These are phyloP conservation scores for Xylaria sp. DNA, from an alignment of 2,329 filamentous ascomycete species.

Conservation along the genomic window DNA sequence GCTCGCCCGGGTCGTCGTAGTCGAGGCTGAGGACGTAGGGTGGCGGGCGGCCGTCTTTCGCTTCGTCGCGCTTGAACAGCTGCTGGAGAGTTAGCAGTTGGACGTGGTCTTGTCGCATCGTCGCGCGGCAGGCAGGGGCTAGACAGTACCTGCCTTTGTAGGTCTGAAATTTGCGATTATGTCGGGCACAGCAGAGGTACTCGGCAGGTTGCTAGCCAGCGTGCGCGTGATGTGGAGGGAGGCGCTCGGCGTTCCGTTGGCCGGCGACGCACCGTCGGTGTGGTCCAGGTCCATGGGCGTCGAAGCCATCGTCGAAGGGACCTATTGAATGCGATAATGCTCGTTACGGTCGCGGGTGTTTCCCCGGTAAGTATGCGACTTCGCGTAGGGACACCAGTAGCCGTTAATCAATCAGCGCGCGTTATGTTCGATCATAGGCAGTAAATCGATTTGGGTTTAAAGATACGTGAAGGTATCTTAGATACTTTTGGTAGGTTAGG, in stretches of 20 bases:
- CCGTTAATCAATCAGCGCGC: slow-evolving; percentile 16
- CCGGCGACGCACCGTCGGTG: slow-evolving; percentile 53
- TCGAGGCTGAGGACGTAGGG: slow-evolving; percentile 88
- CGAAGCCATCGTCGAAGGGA: slow-evolving; percentile 58
- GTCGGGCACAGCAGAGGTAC: slow-evolving; percentile 77
- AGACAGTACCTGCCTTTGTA: slow-evolving; percentile 76
- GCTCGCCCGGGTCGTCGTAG: slow-evolving; percentile 95
- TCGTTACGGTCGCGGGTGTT: not conserved
- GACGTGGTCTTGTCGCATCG: not conserved
- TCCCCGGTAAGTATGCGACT: not conserved
- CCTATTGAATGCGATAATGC: not conserved
- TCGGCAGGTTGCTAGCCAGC: slow-evolving; percentile 55
- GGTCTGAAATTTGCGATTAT: slow-evolving; percentile 82
- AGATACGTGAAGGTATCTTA: not conserved
- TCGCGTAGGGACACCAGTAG: not conserved
- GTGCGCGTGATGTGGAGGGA: slow-evolving; percentile 64
- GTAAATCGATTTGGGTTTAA: slow-evolving; percentile 4
- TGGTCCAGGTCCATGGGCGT: slow-evolving; percentile 69
- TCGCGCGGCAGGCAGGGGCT: not conserved
- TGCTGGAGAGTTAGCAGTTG: slow-evolving; percentile 46
- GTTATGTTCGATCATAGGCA: slow-evolving; percentile 5
- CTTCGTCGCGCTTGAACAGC: slow-evolving; percentile 70
- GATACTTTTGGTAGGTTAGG: too few relatives aligned
- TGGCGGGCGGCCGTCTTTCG: slow-evolving; percentile 62
- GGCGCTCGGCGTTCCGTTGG: slow-evolving; percentile 52